A percentile compares a stretch with the other conserved stretches of the same genome.
Conservation (phyloP, 1,284 basidiomycete species). For the Taiwanofungus camphoratus region DNA sequence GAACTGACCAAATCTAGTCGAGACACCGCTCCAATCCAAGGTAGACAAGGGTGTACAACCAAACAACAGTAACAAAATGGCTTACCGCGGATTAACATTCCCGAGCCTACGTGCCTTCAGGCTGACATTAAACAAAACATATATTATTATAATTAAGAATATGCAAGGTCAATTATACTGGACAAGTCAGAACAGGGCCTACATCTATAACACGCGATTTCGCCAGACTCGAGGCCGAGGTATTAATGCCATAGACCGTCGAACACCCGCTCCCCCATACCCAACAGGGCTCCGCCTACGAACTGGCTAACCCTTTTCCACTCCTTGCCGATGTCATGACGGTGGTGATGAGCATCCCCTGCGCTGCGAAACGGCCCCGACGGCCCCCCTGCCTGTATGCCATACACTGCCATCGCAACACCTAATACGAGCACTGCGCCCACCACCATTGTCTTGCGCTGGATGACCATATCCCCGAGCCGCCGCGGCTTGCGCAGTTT, state of each 20-base stretch:
- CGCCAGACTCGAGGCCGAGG: too few species aligned
- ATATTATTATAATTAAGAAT: too few species aligned
- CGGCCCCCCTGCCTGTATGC: slow-evolving; percentile 27
- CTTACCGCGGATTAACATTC: too few species aligned
- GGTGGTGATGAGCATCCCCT: slow-evolving; percentile 11
- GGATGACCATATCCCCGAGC: slow-evolving; percentile 27
- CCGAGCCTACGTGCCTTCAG: too few species aligned
- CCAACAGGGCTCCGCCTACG: slow-evolving; percentile 30
- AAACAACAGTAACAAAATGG: too few species aligned
- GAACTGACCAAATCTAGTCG: too few species aligned
- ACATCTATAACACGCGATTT: too few species aligned
- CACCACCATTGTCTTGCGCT: slow-evolving; percentile 47
- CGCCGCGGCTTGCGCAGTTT: slow-evolving; percentile 24
- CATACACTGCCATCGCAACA: slow-evolving; percentile 61
- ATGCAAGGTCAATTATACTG: too few species aligned
- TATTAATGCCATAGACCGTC: slow-evolving; percentile 15
- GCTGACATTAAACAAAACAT: too few species aligned
- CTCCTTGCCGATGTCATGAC: slow-evolving; percentile 22
- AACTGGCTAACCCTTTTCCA: slow-evolving; percentile 29
- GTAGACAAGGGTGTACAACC: too few species aligned
- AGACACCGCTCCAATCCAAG: too few species aligned
- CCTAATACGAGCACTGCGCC: slow-evolving; percentile 62
- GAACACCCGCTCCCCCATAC: slow-evolving; percentile 32
- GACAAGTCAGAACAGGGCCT: too few species aligned
- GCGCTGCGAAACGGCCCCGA: slow-evolving; percentile 14